Conservation (phyloP, 2,329 filamentous ascomycete species). For the Penicillium sp. region DNA sequence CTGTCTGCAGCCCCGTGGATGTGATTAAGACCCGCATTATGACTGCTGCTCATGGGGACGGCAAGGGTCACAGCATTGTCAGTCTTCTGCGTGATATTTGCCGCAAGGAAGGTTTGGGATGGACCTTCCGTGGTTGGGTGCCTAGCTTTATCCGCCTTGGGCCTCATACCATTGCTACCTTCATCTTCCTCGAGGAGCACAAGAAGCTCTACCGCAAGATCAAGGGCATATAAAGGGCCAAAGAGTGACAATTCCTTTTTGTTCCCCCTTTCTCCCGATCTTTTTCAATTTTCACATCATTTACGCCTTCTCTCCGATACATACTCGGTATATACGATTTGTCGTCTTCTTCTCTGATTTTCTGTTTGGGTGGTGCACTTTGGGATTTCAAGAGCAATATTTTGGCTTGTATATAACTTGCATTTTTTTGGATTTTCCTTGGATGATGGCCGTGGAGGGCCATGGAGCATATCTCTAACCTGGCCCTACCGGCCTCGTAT, state of each 20-base stretch:
- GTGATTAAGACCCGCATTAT: slow-evolving; percentile 67
- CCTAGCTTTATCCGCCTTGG: slow-evolving; percentile 66
- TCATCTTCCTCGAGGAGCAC: slow-evolving; percentile 66
- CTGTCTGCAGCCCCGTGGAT: slow-evolving; percentile 65
- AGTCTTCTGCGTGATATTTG: slow-evolving; percentile 55
- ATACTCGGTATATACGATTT: slow-evolving; percentile 17
- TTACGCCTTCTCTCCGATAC: slow-evolving; percentile 11
- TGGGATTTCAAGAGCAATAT: slow-evolving; percentile 8
- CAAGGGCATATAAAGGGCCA: slow-evolving; percentile 43
- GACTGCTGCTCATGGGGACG: slow-evolving; percentile 50
- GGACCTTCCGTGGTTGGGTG: slow-evolving; percentile 68
- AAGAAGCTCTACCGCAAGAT: slow-evolving; percentile 59
- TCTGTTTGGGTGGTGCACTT: slow-evolving; percentile 18
- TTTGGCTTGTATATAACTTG: slow-evolving; percentile 26
- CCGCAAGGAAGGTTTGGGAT: slow-evolving; percentile 57
- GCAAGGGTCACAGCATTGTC: slow-evolving; percentile 46
- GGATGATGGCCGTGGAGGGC: not conserved
- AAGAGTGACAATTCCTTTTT: slow-evolving; percentile 14
- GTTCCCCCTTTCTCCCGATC: not conserved
- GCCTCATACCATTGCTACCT: slow-evolving; percentile 65
- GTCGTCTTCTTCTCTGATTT: slow-evolving; percentile 7
- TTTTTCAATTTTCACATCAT: slow-evolving; percentile 4
- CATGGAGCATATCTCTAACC: not conserved
- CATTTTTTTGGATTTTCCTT: slow-evolving; percentile 16
- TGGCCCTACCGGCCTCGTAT: slow-evolving; percentile 4